phyloP scores from a whole-genome alignment of 1,284 basidiomycete species.

The Veloboletus limbatus region DNA sequence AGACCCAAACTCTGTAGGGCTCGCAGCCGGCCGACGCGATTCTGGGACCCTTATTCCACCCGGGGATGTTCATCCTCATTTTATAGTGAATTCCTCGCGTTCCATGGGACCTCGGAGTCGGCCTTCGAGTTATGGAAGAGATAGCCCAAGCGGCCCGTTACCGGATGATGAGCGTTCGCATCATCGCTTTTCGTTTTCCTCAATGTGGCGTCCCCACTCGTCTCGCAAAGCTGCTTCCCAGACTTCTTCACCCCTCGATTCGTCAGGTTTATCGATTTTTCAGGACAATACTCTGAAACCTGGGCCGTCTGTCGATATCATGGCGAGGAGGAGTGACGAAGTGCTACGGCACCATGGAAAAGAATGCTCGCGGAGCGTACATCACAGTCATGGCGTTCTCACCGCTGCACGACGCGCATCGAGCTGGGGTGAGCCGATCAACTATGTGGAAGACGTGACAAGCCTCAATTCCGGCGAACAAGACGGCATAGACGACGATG shows the following conservation, averaged over 20 bases:
- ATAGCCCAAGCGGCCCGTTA: conserved; percentile 18
- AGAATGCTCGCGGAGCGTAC: conserved; percentile 23
- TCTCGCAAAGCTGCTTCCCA: conserved; percentile 26
- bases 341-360: conserved; percentile 30
- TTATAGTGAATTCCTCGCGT: conserved; percentile 14
- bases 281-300: conserved; percentile 19
- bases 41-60: conserved; percentile 17
- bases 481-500: conserved; percentile 43
- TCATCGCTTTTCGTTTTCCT: conserved; percentile 31
- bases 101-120: conserved; percentile 21
- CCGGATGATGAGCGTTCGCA: conserved; percentile 21
- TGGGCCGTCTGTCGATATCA: conserved; percentile 23
- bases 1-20: conserved; percentile 14
- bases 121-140: conserved; percentile 27
- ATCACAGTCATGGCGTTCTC: conserved; percentile 32
- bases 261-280: conserved; percentile 27
- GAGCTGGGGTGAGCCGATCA: conserved; percentile 54
- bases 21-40: conserved; percentile 11
- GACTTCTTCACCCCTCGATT: conserved; percentile 30
- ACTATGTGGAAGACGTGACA: conserved; percentile 48
- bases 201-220: conserved; percentile 23
- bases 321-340: conserved; percentile 35
- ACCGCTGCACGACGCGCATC: conserved; percentile 54
- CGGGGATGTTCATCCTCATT: conserved; percentile 13
- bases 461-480: conserved; percentile 53